These are phyloP conservation scores for Hansenula lynferdii DNA, from an alignment of 1,139 yeast genomes.

Conservation along the genomic window DNA sequence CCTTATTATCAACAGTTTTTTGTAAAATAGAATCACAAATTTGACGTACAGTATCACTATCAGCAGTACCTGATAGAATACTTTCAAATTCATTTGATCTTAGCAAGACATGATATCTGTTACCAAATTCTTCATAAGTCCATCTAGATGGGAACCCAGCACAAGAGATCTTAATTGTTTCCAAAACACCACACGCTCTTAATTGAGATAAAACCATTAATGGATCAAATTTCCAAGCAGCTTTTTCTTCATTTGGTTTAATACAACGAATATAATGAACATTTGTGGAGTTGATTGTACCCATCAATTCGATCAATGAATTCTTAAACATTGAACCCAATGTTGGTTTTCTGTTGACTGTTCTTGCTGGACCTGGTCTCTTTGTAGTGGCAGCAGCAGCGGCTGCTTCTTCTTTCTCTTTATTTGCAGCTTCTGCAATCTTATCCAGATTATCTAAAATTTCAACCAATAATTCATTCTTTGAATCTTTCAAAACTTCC, in stretches of 20 bases:
- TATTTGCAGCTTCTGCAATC: constrained; percentile 50
- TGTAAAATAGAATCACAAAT: constrained; percentile 67
- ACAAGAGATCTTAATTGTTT: constrained; percentile 93
- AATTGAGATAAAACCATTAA: constrained; percentile 93
- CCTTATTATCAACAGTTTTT: constrained; percentile 54
- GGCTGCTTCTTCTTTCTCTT: constrained; percentile 33
- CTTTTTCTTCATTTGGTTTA: constrained; percentile 91
- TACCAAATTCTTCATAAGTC: constrained; percentile 92
- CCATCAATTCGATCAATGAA: constrained; percentile 89
- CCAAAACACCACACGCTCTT: constrained; percentile 98
- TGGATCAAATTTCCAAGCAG: constrained; percentile 95
- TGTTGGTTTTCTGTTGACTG: constrained; percentile 79
- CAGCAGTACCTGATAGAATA: constrained; percentile 49
- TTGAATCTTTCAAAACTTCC: constrained; percentile 70
- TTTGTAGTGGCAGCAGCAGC: constrained; percentile 15
- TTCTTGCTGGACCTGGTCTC: constrained; percentile 30
- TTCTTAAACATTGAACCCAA: constrained; percentile 92
- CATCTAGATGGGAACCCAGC: constrained; percentile 98
- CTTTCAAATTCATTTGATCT: constrained; percentile 67
- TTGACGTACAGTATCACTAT: constrained; percentile 53
- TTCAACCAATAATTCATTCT: constrained; percentile 57
- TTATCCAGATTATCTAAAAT: constrained; percentile 65
- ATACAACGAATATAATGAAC: constrained; percentile 97
- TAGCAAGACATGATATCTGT: constrained; percentile 79
- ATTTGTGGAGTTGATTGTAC: constrained; percentile 87